These are phyloP conservation scores for Starmera quercuum DNA, from an alignment of 805 yeast genomes.

Conservation along the genomic window DNA sequence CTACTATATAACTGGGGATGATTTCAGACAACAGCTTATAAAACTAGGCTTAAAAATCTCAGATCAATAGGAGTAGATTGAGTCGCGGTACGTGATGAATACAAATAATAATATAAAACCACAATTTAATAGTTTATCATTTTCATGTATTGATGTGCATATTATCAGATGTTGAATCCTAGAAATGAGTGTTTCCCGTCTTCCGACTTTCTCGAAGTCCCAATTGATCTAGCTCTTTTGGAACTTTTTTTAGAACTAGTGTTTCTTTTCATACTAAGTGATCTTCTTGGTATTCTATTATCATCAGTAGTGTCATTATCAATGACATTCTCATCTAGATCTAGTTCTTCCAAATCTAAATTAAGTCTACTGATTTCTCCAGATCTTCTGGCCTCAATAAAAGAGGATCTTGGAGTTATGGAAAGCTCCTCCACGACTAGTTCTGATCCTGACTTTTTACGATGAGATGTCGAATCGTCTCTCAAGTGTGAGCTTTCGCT, in stretches of 20 bases:
- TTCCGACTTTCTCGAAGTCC: constrained; percentile 1
- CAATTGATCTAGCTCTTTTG: constrained; percentile 8
- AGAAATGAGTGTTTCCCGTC: background rate
- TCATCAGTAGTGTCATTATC: constrained; percentile 2
- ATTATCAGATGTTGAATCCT: no score
- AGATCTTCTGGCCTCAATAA: constrained; percentile 2
- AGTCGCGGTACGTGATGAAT: no score
- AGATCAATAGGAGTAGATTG: background rate
- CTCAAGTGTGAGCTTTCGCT: background rate
- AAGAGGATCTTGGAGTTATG: background rate
- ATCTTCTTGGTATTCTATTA: constrained; percentile 8
- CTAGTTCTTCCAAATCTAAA: constrained; percentile 14
- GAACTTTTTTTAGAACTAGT: constrained; percentile 4
- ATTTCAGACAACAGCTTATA: constrained; percentile 7
- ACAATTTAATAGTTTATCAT: no score
- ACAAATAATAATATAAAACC: no score
- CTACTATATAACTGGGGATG: constrained; percentile 26
- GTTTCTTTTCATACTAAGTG: constrained; percentile 9
- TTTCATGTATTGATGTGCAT: no score
- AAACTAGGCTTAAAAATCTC: background rate
- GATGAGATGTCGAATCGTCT: no score
- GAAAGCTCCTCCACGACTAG: background rate
- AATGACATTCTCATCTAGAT: constrained; percentile 4
- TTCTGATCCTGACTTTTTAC: no score
- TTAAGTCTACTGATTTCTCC: constrained; percentile 11